Evolutionary conservation across 768 basidiomycete genomes (phyloP).

Genomic region (Pholiota molesta): DNA sequence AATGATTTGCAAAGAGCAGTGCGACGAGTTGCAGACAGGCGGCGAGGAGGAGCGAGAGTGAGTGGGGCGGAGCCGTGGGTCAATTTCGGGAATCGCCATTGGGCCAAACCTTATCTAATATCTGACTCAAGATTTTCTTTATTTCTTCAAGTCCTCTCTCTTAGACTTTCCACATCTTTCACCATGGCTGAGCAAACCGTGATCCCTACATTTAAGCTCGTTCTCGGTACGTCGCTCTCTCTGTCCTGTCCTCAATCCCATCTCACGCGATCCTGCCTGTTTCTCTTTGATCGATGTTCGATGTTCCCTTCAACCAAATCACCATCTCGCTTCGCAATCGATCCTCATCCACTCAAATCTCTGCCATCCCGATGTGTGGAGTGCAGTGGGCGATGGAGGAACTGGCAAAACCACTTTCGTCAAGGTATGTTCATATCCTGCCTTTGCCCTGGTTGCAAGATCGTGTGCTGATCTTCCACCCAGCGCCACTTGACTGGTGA

Average conservation of each 20-base stretch:
- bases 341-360: slow-evolving; percentile 21
- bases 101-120: slow-evolving; percentile 46
- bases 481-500: slow-evolving; percentile 98
- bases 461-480: slow-evolving; percentile 59
- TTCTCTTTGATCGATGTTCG: slow-evolving; percentile 58
- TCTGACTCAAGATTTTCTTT: slow-evolving; percentile 35
- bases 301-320: slow-evolving; percentile 38
- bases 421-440: slow-evolving; percentile 61
- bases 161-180: slow-evolving; percentile 23
- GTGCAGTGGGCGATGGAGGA: slow-evolving; percentile 90
- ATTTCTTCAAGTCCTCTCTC: slow-evolving; percentile 30
- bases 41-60: background rate
- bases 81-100: slow-evolving; percentile 40
- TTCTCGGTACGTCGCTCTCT: slow-evolving; percentile 73
- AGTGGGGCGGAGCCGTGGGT: slow-evolving; percentile 24
- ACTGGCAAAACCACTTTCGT: slow-evolving; percentile 99
- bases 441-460: slow-evolving; percentile 31
- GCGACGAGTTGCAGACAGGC: background rate
- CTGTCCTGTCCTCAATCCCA: slow-evolving; percentile 17
- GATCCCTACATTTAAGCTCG: slow-evolving; percentile 97
- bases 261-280: slow-evolving; percentile 33
- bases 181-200: slow-evolving; percentile 44
- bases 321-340: slow-evolving; percentile 19
- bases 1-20: background rate
- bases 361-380: slow-evolving; percentile 20